Evolutionary conservation across 129 eudicot species (phyloP).

Genomic region (Flaveria brownii): DNA sequence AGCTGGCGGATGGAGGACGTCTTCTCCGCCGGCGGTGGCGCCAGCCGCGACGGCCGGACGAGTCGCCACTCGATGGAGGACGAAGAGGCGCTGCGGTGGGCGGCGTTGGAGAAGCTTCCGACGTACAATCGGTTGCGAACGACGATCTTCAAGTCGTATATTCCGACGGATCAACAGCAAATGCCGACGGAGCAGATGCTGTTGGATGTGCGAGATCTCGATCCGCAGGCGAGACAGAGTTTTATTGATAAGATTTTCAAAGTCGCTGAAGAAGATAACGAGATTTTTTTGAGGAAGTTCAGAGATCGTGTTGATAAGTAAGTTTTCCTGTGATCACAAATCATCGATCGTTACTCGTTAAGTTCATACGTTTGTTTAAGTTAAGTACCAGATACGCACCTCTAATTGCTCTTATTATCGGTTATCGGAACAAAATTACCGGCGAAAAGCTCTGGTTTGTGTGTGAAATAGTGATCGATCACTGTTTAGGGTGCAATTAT

Average conservation of each 20-base stretch:
- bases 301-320: conserved; percentile 73
- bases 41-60: conserved; percentile 34
- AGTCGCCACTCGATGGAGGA: conserved; percentile 46
- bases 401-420: no score
- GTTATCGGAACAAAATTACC: neutral
- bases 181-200: conserved; percentile 28
- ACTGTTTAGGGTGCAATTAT: conserved; percentile 4
- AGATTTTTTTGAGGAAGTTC: conserved; percentile 61
- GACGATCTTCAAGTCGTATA: conserved; percentile 48
- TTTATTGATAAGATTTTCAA: conserved; percentile 60
- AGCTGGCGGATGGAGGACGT: conserved; percentile 38
- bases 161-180: conserved; percentile 18
- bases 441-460: neutral
- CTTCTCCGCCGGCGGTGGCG: conserved; percentile 31
- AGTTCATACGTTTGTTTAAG: neutral
- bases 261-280: conserved; percentile 83
- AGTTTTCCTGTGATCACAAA: conserved; percentile 16
- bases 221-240: conserved; percentile 47
- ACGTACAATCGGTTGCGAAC: conserved; percentile 67
- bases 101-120: conserved; percentile 57
- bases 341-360: no score
- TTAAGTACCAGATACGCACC: no score
- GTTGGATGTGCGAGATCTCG: conserved; percentile 53
- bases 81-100: conserved; percentile 69
- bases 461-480: neutral